phyloP scores from a whole-genome alignment of 1,139 yeast genomes.

The Geotrichum bryndzae region DNA sequence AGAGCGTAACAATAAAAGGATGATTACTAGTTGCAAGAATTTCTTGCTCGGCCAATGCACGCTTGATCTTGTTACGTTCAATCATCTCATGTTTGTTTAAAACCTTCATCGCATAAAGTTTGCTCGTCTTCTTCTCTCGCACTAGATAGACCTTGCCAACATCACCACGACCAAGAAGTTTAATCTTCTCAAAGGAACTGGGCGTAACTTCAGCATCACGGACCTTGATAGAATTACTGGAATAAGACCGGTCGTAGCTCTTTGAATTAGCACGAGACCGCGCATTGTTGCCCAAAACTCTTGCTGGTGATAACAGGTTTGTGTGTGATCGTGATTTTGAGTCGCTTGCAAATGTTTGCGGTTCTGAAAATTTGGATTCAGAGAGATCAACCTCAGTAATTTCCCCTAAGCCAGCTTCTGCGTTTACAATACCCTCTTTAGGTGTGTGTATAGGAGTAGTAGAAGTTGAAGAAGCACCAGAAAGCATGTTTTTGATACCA shows the following conservation, averaged over 20 bases:
- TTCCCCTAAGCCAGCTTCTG: constrained; percentile 10
- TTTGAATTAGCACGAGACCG: constrained; percentile 35
- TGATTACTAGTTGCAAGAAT: constrained; percentile 91
- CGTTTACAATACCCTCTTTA: background rate
- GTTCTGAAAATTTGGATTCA: constrained; percentile 45
- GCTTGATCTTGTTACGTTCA: constrained; percentile 84
- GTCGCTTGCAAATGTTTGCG: constrained; percentile 71
- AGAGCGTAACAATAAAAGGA: constrained; percentile 91
- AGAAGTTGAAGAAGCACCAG: constrained; percentile 14
- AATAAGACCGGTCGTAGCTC: constrained; percentile 39
- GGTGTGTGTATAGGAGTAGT: constrained; percentile 14
- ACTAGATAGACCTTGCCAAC: constrained; percentile 95
- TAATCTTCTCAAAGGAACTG: constrained; percentile 78
- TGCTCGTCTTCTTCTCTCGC: constrained; percentile 66
- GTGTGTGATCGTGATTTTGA: constrained; percentile 78
- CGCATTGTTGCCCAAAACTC: constrained; percentile 9
- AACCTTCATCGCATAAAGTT: constrained; percentile 87
- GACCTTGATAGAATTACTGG: constrained; percentile 60
- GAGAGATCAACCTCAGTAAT: constrained; percentile 16
- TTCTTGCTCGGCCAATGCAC: constrained; percentile 95
- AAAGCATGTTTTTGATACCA: constrained; percentile 37
- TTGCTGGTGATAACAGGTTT: constrained; percentile 5
- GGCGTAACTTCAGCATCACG: constrained; percentile 80
- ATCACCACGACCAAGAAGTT: constrained; percentile 90
- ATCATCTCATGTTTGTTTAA: constrained; percentile 89